Base-by-base conservation (phyloP, 164 flowering plant species). In the Stephania cephalantha region DNA sequence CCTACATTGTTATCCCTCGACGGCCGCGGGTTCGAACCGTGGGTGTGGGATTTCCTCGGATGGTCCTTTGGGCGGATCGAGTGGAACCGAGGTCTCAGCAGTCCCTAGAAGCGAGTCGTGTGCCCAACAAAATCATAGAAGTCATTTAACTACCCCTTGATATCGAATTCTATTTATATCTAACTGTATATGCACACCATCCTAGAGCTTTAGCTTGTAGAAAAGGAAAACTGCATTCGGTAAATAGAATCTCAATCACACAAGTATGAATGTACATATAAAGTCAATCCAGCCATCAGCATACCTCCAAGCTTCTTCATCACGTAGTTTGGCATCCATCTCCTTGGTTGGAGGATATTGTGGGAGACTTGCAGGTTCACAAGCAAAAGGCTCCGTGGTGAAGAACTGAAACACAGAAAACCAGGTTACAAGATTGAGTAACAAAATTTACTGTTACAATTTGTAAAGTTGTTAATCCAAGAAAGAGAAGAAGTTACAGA, bases 271-370 rank as follows among this genome's bases (percentile, higher is more conserved):
- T 18, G n/a, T 3, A 50, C 5, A 42, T 48, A 50, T n/a, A 22
- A 15, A 17, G 9, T 17, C 58, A 73, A 22, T 50, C 20, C 25
- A 7, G 35, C 3, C 48, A 77, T 46, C 44, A 31, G 65, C 74
- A 50, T 3, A 94, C 98, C 97, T 94, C 84, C 97, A 84, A 77
- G 92, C 90, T 84, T 89, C 97, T 88, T 94, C 95, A 86, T 93
- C 97, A 31, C 97, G 89, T 46, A 88, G 82, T 78, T 94, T 94
- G 22, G 97, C 96, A 86, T 94, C 98, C 90, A 94, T 94, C 84
- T 94, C 98, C 81, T 94, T 94, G 87, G 89, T 94, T 50, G 98
- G 98, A 67, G 97, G 97, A 82, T 94, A 94, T 78, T 90, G 90
- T 70, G 98, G 98, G 73, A 94, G 90, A 81, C 90, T 94, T 18